phyloP scores from a whole-genome alignment of 306 rosid species.

The Vigna angularis region DNA sequence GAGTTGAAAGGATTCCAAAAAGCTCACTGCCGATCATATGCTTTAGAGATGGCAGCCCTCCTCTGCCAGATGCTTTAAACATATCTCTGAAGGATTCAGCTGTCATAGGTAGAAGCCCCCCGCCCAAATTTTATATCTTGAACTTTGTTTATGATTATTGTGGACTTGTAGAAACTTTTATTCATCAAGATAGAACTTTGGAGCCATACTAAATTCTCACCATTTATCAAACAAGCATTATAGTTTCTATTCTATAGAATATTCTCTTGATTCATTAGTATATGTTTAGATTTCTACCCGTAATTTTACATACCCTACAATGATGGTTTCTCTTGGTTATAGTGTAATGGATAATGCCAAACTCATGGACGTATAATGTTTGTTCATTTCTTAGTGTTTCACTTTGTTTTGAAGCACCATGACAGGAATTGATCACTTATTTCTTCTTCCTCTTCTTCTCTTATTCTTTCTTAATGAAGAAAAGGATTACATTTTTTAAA shows the following conservation, averaged over 20 bases:
- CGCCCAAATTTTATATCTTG: conserved; percentile 33
- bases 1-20: conserved; percentile 59
- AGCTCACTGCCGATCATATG: conserved; percentile 73
- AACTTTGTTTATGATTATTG: conserved; percentile 17
- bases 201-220: not conserved
- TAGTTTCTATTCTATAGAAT: not conserved
- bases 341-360: conserved; percentile 30
- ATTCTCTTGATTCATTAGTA: conserved; percentile 28
- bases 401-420: conserved; percentile 29
- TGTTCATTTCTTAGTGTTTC: conserved; percentile 34
- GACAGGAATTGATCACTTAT: conserved; percentile 17
- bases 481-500: not conserved
- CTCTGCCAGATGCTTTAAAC: conserved; percentile 77
- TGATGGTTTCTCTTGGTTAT: conserved; percentile 40
- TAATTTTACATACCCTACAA: conserved; percentile 16
- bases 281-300: not conserved
- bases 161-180: not conserved
- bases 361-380: conserved; percentile 18
- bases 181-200: conserved; percentile 15
- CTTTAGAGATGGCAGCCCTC: conserved; percentile 92
- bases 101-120: conserved; percentile 49
- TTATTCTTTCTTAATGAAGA: conserved; percentile 3
- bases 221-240: conserved; percentile 1
- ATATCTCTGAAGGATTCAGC: conserved; percentile 65
- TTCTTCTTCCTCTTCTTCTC: conserved; percentile 24